Conservation (phyloP, 176 grass and related monocot genomes). For the Avena sativa region DNA sequence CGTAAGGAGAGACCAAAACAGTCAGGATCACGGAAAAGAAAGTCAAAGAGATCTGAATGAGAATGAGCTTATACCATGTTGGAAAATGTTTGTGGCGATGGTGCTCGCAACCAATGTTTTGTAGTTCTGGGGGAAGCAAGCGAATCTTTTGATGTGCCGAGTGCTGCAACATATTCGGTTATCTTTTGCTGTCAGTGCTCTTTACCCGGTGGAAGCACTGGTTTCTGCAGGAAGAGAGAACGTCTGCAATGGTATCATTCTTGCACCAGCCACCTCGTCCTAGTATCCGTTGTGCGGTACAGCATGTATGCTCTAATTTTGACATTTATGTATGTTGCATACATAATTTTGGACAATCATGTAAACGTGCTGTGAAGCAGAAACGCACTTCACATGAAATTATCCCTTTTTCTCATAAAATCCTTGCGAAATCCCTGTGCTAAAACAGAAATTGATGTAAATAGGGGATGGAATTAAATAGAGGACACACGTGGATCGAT, state of each 20-base stretch:
- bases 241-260: neutral
- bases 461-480: neutral
- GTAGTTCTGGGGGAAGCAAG: neutral
- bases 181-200: neutral
- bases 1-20: constrained; percentile 40
- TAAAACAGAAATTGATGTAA: neutral
- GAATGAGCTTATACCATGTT: neutral
- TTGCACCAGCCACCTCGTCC: neutral
- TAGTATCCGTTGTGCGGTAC: neutral
- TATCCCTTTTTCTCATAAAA: neutral
- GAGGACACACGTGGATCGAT: too few species aligned
- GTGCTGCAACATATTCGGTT: neutral
- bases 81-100: constrained; percentile 6
- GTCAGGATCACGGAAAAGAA: constrained; percentile 45
- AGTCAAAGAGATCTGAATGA: constrained; percentile 46
- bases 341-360: neutral
- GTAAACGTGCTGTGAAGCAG: neutral
- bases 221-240: neutral
- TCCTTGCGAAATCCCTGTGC: neutral
- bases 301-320: neutral
- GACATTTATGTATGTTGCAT: neutral
- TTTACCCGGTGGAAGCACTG: neutral
- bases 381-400: neutral
- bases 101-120: constrained; percentile 27
- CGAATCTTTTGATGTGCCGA: neutral